These are phyloP conservation scores for Fusarium sp. DNA, from an alignment of 2,329 filamentous ascomycete genomes.

Conservation along the genomic window DNA sequence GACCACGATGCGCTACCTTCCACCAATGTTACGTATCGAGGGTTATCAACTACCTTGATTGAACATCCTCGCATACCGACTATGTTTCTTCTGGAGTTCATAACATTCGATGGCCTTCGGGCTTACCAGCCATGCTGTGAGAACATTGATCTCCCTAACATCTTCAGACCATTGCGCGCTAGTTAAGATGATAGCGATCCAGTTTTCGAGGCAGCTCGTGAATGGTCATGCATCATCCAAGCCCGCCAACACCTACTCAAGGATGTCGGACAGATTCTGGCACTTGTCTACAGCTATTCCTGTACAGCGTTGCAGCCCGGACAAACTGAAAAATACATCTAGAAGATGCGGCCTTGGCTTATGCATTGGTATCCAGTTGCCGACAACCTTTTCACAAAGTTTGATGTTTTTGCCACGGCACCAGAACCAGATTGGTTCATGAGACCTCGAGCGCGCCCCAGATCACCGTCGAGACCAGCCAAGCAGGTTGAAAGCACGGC, in stretches of 20 bases:
- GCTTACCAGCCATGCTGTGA: constrained; percentile 49
- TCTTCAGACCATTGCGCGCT: constrained; percentile 41
- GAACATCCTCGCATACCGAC: constrained; percentile 35
- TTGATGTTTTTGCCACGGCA: constrained; percentile 18
- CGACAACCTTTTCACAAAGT: constrained; percentile 39
- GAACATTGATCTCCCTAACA: constrained; percentile 27
- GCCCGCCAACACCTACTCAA: constrained; percentile 38
- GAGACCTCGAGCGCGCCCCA: constrained; percentile 14
- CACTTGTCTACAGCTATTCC: constrained; percentile 49
- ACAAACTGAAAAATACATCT: constrained; percentile 29
- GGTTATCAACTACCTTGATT: constrained; percentile 37
- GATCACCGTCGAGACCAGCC: not conserved
- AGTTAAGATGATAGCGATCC: constrained; percentile 41
- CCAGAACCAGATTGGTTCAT: constrained; percentile 47
- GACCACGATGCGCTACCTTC: constrained; percentile 36
- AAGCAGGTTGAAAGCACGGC: too few relatives aligned
- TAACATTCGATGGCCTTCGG: constrained; percentile 42
- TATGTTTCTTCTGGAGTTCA: constrained; percentile 44
- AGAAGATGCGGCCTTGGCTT: constrained; percentile 47
- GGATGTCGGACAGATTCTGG: constrained; percentile 49
- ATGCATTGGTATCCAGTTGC: constrained; percentile 46
- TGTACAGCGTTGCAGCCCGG: constrained; percentile 43
- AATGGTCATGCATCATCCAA: constrained; percentile 50
- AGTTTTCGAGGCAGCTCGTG: constrained; percentile 46
- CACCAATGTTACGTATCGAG: constrained; percentile 41